These are phyloP conservation scores for Boletus rubescentipes DNA, from an alignment of 768 basidiomycete genomes.

Conservation along the genomic window DNA sequence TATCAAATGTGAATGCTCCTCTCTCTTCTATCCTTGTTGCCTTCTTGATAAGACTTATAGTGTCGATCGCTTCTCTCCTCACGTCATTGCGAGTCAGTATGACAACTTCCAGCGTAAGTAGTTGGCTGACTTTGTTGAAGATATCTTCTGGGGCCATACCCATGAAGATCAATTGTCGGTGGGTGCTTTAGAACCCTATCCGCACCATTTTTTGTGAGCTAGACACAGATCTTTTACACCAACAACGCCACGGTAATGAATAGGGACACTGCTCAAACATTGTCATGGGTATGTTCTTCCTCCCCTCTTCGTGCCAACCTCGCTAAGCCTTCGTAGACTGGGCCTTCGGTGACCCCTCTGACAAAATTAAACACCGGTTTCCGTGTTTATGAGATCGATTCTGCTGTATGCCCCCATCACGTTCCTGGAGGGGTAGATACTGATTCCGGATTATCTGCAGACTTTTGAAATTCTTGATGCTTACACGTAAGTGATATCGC, in stretches of 20 bases:
- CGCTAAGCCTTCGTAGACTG: conserved; percentile 44
- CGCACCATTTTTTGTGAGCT: background rate
- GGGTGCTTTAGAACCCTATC: conserved; percentile 9
- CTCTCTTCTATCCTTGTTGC: background rate
- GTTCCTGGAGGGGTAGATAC: background rate
- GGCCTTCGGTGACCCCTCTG: conserved; percentile 66
- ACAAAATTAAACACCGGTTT: conserved; percentile 77
- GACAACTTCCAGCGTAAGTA: background rate
- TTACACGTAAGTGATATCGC: conserved; percentile 54
- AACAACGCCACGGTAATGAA: conserved; percentile 67
- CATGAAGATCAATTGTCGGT: conserved; percentile 74
- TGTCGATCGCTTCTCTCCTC: conserved; percentile 75
- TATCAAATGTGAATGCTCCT: conserved; percentile 44
- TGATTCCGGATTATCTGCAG: conserved; percentile 33
- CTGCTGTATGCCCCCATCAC: conserved; percentile 44
- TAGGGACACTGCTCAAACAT: conserved; percentile 52
- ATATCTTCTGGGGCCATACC: conserved; percentile 77
- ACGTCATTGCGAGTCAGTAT: conserved; percentile 69
- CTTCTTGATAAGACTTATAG: conserved; percentile 32
- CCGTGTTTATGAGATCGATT: conserved; percentile 47
- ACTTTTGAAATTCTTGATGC: conserved; percentile 79
- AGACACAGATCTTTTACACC: conserved; percentile 60
- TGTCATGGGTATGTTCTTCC: conserved; percentile 45
- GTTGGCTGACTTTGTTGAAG: conserved; percentile 33
- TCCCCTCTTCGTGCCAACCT: conserved; percentile 5